Evolutionary conservation across 1,139 yeast genomes (phyloP).

Genomic region (Taphrina pruni): DNA sequence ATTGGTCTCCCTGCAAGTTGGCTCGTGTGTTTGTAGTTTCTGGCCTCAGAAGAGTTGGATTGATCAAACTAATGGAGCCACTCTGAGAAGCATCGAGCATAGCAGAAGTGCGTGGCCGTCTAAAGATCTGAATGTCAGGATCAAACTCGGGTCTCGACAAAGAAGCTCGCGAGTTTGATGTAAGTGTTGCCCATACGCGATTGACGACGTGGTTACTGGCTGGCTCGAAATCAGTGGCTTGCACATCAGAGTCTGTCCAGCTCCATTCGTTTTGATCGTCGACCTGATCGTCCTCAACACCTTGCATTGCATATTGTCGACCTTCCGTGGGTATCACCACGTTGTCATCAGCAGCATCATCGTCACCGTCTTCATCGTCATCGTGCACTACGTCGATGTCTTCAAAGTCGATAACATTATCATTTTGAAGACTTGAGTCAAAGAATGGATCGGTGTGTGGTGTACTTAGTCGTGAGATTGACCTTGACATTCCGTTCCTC

Average conservation of each 20-base stretch:
- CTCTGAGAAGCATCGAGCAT: not conserved
- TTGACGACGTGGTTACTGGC: constrained; percentile 17
- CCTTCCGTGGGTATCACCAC: not conserved
- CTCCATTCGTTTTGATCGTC: constrained; percentile 47
- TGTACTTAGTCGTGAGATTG: constrained; percentile 1
- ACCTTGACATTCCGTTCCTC: constrained; percentile 4
- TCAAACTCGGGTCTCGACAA: constrained; percentile 4
- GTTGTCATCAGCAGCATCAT: constrained; percentile 44
- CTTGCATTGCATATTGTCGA: constrained; percentile 46
- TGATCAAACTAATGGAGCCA: not conserved
- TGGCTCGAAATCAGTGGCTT: constrained; percentile 43
- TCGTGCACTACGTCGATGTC: constrained; percentile 53
- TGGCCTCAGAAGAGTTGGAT: constrained; percentile 37
- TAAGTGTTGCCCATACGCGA: constrained; percentile 27
- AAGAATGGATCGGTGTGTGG: not conserved
- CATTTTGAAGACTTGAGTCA: not conserved
- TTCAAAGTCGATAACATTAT: constrained; percentile 44
- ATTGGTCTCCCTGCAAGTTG: constrained; percentile 31
- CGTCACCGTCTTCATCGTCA: constrained; percentile 43
- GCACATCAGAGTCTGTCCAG: constrained; percentile 42
- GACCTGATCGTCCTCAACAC: constrained; percentile 45
- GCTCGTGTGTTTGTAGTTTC: not conserved
- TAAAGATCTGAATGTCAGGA: constrained; percentile 30
- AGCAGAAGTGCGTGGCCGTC: constrained; percentile 29
- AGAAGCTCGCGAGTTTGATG: not conserved